These are phyloP conservation scores for Ascoidea rubescens DNA, from an alignment of 805 yeast species.

Conservation along the genomic window DNA sequence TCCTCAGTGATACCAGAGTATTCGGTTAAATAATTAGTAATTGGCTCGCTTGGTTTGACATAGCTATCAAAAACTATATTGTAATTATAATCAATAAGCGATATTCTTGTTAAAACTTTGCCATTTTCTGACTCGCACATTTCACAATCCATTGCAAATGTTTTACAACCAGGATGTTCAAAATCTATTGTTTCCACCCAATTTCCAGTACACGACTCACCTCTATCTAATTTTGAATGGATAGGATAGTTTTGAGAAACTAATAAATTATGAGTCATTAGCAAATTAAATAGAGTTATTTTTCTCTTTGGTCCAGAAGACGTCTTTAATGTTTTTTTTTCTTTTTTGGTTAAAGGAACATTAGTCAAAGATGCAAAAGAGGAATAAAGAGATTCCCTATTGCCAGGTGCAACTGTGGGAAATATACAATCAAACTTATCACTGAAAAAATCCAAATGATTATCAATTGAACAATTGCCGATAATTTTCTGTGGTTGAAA, in stretches of 20 bases:
- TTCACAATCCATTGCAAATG: conserved; percentile 86
- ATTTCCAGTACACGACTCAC: conserved; percentile 14
- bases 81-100: conserved; percentile 52
- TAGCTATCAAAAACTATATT: conserved; percentile 53
- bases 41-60: conserved; percentile 66
- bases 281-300: conserved; percentile 37
- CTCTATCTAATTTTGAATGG: conserved; percentile 20
- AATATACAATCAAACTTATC: conserved; percentile 27
- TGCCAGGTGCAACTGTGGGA: conserved; percentile 55
- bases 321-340: conserved; percentile 22
- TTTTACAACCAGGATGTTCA: conserved; percentile 44
- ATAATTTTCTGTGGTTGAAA: conserved; percentile 4
- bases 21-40: conserved; percentile 67
- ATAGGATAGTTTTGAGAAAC: conserved; percentile 42
- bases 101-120: conserved; percentile 61
- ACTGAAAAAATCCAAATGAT: conserved; percentile 20
- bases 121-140: conserved; percentile 63
- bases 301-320: conserved; percentile 12
- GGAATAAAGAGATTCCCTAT: conserved; percentile 38
- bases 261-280: conserved; percentile 36
- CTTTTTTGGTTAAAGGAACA: conserved; percentile 43
- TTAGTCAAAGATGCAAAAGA: conserved; percentile 40
- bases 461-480: conserved; percentile 4
- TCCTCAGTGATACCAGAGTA: conserved; percentile 84
- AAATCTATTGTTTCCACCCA: conserved; percentile 44